These are phyloP conservation scores for Pezicula radicicola DNA, from an alignment of 2,329 filamentous ascomycete genomes.

Conservation along the genomic window DNA sequence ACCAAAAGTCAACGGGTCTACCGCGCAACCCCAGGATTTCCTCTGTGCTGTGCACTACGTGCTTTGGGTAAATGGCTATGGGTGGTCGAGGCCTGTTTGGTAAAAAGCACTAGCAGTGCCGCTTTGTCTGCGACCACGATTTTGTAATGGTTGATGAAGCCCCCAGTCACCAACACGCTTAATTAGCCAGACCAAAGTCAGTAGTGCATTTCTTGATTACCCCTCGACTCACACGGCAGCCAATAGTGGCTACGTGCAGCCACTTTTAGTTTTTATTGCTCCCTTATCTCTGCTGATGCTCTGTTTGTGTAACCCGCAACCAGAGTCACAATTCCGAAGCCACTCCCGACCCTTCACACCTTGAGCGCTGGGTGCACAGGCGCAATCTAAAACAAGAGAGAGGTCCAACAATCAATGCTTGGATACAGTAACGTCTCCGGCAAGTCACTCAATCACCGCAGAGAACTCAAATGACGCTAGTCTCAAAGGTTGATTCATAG, in stretches of 20 bases:
- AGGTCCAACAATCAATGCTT: not conserved
- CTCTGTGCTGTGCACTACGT: not conserved
- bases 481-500: not conserved
- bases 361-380: not conserved
- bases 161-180: not conserved
- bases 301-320: conserved; percentile 17
- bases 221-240: too few relatives aligned
- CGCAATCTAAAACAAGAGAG: not conserved
- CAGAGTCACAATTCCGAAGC: not conserved
- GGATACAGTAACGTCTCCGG: not conserved
- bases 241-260: too few relatives aligned
- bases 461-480: not conserved
- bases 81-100: too few relatives aligned
- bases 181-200: not conserved
- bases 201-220: not conserved
- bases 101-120: too few relatives aligned
- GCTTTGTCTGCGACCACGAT: too few relatives aligned
- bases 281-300: not conserved
- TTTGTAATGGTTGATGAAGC: not conserved
- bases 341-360: not conserved
- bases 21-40: too few relatives aligned
- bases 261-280: not conserved
- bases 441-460: not conserved
- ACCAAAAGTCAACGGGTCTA: too few relatives aligned
- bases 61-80: not conserved